Percentiles rank a stretch among this genome's conserved stretches.
Conservation (phyloP, 2,329 filamentous ascomycete genomes). For the Cytospora leucostoma region DNA sequence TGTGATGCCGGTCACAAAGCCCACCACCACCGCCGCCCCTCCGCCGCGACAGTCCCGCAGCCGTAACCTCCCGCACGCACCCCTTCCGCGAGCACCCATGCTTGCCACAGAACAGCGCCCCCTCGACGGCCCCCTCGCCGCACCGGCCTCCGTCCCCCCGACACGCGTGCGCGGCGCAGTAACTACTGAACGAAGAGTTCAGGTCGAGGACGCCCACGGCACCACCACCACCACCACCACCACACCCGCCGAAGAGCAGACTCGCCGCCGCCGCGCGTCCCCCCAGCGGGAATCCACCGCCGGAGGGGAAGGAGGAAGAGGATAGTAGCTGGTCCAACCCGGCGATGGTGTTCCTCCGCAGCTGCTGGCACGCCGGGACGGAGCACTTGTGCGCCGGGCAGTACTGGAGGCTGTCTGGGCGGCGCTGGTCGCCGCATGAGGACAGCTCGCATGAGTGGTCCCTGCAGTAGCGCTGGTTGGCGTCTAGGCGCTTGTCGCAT, state of each 20-base stretch:
- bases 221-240: too few relatives aligned
- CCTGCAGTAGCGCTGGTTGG: conserved; percentile 17
- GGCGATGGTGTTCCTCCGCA: conserved; percentile 21
- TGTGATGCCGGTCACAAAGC: conserved; percentile 19
- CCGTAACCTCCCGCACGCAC: conserved; percentile 13
- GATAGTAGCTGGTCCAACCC: neutral
- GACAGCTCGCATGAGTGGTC: conserved; percentile 26
- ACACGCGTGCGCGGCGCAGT: conserved; percentile 25
- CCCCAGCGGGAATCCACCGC: neutral
- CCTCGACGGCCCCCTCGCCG: conserved; percentile 11
- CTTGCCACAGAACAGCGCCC: conserved; percentile 11
- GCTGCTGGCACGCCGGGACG: conserved; percentile 27
- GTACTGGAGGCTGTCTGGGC: conserved; percentile 24
- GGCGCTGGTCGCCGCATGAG: conserved; percentile 22
- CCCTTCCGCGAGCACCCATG: conserved; percentile 18
- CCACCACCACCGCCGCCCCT: neutral
- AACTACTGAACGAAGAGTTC: conserved; percentile 1
- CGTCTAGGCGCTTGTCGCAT: conserved; percentile 18
- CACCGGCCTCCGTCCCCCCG: conserved; percentile 17
- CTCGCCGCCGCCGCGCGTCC: neutral
- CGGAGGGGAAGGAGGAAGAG: too few relatives aligned
- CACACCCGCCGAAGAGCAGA: conserved; percentile 8
- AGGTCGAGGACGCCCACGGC: neutral
- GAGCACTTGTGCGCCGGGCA: conserved; percentile 34
- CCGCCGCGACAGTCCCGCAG: neutral